These are phyloP conservation scores for Ascochyta lentis DNA, from an alignment of 2,329 filamentous ascomycete genomes.

Conservation along the genomic window DNA sequence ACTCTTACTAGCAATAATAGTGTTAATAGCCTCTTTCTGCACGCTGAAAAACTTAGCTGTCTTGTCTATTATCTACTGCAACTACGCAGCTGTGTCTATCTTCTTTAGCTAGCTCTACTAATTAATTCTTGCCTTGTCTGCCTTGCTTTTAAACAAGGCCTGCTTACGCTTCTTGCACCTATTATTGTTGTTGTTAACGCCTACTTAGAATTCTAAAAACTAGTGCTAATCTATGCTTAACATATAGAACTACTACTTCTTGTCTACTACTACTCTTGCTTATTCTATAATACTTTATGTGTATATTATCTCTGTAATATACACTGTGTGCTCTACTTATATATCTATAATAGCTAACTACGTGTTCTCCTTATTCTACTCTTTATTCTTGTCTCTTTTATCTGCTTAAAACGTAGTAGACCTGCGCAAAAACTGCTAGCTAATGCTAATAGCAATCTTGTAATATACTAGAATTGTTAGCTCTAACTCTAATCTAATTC, in stretches of 20 bases:
- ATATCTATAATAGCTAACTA: slow-evolving; percentile 11
- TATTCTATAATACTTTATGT: slow-evolving; percentile 19
- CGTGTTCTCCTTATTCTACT: slow-evolving; percentile 15
- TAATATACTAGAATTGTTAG: slow-evolving; percentile 20
- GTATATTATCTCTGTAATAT: slow-evolving; percentile 22
- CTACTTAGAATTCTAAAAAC: slow-evolving; percentile 23
- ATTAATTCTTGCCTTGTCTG: slow-evolving; percentile 2
- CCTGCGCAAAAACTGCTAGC: slow-evolving; percentile 22
- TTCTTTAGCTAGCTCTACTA: slow-evolving; percentile 3
- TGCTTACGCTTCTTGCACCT: neutral
- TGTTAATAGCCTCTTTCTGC: slow-evolving; percentile 26
- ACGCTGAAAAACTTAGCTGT: slow-evolving; percentile 23
- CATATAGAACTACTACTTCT: slow-evolving; percentile 17
- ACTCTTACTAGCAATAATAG: slow-evolving; percentile 27
- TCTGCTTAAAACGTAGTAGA: slow-evolving; percentile 19
- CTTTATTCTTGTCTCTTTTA: slow-evolving; percentile 21
- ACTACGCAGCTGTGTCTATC: slow-evolving; percentile 15
- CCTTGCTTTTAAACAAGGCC: neutral
- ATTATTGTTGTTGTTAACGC: neutral
- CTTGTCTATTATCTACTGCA: slow-evolving; percentile 19
- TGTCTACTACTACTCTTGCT: slow-evolving; percentile 14
- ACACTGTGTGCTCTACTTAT: slow-evolving; percentile 16
- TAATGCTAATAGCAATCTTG: slow-evolving; percentile 27
- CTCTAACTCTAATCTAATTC: slow-evolving; percentile 2
- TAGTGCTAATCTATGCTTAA: slow-evolving; percentile 25